Conservation (phyloP, 2,329 filamentous ascomycete species). For the Hymenotorrendiella dingleyae region DNA sequence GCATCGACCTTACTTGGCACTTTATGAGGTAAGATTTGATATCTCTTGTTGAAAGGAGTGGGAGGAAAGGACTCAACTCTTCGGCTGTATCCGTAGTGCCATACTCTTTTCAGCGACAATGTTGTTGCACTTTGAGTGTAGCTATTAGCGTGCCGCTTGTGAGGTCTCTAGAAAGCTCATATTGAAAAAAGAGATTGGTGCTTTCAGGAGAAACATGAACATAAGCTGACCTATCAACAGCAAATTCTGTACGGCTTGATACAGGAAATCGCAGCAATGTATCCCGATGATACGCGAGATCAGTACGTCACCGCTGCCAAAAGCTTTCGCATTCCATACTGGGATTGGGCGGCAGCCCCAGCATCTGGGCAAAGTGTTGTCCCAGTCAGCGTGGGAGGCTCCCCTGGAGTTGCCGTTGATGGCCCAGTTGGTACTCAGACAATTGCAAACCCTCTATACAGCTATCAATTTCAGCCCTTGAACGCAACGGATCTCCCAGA, state of each 20-base stretch:
- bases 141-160: too few relatives aligned
- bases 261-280: conserved; percentile 37
- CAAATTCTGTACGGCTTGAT: conserved; percentile 46
- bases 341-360: conserved; percentile 43
- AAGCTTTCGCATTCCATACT: conserved; percentile 40
- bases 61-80: too few relatives aligned
- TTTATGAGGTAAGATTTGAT: conserved; percentile 44
- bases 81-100: too few relatives aligned
- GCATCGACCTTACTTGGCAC: conserved; percentile 50
- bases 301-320: conserved; percentile 39
- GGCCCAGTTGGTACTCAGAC: conserved; percentile 42
- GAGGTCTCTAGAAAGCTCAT: too few relatives aligned
- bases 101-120: too few relatives aligned
- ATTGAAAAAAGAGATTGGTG: too few relatives aligned
- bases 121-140: too few relatives aligned
- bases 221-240: conserved; percentile 31
- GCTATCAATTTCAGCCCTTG: conserved; percentile 42
- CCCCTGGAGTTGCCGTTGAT: conserved; percentile 40
- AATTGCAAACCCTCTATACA: conserved; percentile 47
- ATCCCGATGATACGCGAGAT: conserved; percentile 26
- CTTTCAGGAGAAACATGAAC: too few relatives aligned
- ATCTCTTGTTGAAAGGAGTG: too few relatives aligned
- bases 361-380: conserved; percentile 42
- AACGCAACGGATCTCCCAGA: conserved; percentile 47
- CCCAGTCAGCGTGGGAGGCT: conserved; percentile 42